Base-by-base conservation (phyloP, 1,284 basidiomycete genomes). In the Tilletia setariae region DNA sequence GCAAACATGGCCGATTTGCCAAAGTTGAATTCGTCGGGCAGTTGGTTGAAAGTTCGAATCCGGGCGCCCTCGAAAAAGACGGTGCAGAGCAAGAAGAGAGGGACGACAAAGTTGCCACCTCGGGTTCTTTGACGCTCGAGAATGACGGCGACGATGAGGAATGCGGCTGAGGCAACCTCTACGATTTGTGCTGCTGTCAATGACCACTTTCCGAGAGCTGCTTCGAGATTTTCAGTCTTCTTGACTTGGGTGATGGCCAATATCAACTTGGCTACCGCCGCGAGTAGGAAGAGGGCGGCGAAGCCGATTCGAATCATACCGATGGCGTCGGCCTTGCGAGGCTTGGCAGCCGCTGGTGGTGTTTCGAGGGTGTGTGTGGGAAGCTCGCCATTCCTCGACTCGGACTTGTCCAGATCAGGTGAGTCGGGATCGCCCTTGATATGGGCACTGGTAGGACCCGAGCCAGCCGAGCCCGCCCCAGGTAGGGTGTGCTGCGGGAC, bases 61-160 rank as follows among this genome's bases (percentile, higher is more conserved):
- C 61, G 61, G 15, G 61, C 61, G 32, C 25, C 61, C 13, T 63
- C 61, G 2, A 63, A 63, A 15, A 63, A 32, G 61, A 63, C 40
- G 23, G 23, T 63, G 16, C n/a, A 25, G 1, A 63, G 21, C n/a
- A 63, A 32, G 32, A 63, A 63, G 16, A 40, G 40, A 32, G 61
- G 61, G 16, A 63, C n/a, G 15, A 63, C 9, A 63, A 63, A 63
- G 61, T 28, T 9, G 15, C 61, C 61, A 15, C 61, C 61, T 9
- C 25, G n/a, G 15, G 53, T 56, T 15, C 53, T 13, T 30, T 56
- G 19, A 30, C 53, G 53, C 28, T 56, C 53, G 16, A 30, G n/a
- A 13, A 23, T 15, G n/a, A 56, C 53, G 53, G 53, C 53, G n/a
- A 13, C 28, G 25, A 56, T 21, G n/a, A 56, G 13, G 53, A n/a